Evolutionary conservation across 371 early-diverging fungal genomes (phyloP).

Genomic region (Actinomortierella ambigua): DNA sequence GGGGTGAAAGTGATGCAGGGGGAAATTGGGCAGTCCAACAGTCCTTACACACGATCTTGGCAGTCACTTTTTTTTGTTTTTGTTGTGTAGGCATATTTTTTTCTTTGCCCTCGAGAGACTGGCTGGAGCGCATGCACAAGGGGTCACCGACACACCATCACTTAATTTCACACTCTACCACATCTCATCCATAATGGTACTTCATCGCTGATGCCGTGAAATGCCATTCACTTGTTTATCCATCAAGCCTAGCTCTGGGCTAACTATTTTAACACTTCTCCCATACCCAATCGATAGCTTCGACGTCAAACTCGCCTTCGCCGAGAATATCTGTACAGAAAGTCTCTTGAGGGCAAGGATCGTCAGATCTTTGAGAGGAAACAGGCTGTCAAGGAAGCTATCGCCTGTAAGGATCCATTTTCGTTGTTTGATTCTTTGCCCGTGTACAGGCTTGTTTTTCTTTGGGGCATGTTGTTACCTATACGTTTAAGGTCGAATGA

Average conservation of each 20-base stretch:
- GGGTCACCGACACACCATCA: neutral
- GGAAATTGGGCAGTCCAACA: neutral
- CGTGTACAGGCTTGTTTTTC: neutral
- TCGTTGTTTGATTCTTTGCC: neutral
- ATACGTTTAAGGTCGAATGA: neutral
- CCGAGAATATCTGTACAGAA: conserved; percentile 94
- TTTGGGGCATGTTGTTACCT: no score
- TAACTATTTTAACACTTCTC: no score
- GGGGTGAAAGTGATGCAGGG: conserved; percentile 6
- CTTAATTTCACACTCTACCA: neutral
- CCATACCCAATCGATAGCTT: no score
- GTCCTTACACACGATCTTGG: neutral
- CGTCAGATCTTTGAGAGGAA: conserved; percentile 89
- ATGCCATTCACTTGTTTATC: neutral
- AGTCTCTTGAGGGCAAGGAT: conserved; percentile 92
- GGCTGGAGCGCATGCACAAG: neutral
- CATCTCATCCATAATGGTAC: conserved; percentile 8
- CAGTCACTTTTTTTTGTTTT: neutral
- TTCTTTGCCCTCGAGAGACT: neutral
- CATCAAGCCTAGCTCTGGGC: no score
- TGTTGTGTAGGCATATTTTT: conserved; percentile 5
- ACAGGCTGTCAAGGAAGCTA: conserved; percentile 90
- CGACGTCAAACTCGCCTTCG: conserved; percentile 84
- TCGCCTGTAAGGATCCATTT: conserved; percentile 65
- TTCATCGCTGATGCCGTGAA: no score